Base-by-base conservation (phyloP, 176 grass and related monocot species). In the Eleusine coracana region DNA sequence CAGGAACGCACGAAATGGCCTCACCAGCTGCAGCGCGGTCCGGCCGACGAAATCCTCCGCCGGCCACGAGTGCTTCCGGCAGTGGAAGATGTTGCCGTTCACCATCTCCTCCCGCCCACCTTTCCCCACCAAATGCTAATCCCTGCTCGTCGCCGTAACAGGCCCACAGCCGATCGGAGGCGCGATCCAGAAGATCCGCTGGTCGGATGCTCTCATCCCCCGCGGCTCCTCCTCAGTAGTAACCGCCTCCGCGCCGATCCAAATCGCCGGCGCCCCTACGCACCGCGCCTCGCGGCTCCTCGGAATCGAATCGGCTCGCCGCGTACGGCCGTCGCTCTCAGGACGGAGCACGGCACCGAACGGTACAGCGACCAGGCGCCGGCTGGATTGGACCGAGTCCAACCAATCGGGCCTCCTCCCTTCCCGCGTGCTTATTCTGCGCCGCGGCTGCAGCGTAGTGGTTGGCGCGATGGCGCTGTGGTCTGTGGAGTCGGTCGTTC, bases 31-130 rank as follows among this genome's bases (percentile, higher is more conserved):
- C 80, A 99, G 74, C 31, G 89, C 84, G 48, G 74, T 74, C 63
- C 79, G 85, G 74, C 45, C 81, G 18, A 99, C 96, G 58, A 89
- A 99, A 78, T 99, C 96, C 68, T 99, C 96, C 37, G 96, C 89
- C 51, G 91, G 96, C 96, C 96, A 99, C 52, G 96, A 99, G 70
- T 91, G 90, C 84, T 86, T 96, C 80, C 93, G 90, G 86, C 69
- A 89, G 78, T 89, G 89, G 80, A 99, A 99, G 68, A 99, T 78
- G 83, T 93, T 83, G 70, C 91, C 83, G 67, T 77, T 96, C 89
- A 99, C 91, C 96, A 99, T 99, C 80, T 23, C 65, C 68, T 38
- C 18, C 7, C 55, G 55, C 55, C 1, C 20, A 0, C 56, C 52
- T 46, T 31, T 13, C 20, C 61, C 41, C 39, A 38, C 62, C 68